Base-by-base conservation (phyloP, 108 stramenopile species). In the Skeletonema menzelii region DNA sequence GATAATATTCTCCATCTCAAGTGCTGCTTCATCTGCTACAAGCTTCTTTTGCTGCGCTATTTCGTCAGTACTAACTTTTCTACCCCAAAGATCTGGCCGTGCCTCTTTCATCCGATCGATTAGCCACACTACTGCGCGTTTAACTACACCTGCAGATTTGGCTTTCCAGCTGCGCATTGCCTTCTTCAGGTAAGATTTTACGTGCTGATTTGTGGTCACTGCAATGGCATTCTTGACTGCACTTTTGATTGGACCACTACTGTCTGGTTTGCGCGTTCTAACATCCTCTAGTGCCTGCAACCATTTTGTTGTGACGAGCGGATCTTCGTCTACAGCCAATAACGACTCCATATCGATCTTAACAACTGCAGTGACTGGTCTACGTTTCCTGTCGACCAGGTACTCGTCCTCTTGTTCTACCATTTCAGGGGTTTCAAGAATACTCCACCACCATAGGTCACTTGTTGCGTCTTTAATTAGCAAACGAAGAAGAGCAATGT, bases 371-470 rank as follows among this genome's bases (percentile, higher is more conserved):
- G 65, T 53, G 2, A 61, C 67, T 5, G 46, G 60, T 59, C 72
- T 80, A 30, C 72, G 70, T 34, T 82, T 87, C 27, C 75, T 84
- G 30, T 84, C 86, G 42, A 73, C 85, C 11, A 67, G 73, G 46
- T 82, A 80, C 26, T 87, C 76, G 59, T 76, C 73, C 37, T 87
- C 87, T 38, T 81, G 72, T 66, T 82, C 80, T 57, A 87, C 84
- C 31, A 85, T 83, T 40, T 89, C 88, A 42, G 84, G 84, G 11
- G 94, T 90, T 71, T 95, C 91, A 13, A 95, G 82, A 53, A 86
- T 88, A 61, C 88, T 87, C 91, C 91, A 95, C 94, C 94, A 95
- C 94, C 94, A 95, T 6, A 85, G 79, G 58, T 95, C 94, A 80
- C 91, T 92, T 15, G 86, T 76, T 17, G 44, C 69, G 72, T 95